phyloP scores from a whole-genome alignment of 306 rosid species.

The Vicia villosa region DNA sequence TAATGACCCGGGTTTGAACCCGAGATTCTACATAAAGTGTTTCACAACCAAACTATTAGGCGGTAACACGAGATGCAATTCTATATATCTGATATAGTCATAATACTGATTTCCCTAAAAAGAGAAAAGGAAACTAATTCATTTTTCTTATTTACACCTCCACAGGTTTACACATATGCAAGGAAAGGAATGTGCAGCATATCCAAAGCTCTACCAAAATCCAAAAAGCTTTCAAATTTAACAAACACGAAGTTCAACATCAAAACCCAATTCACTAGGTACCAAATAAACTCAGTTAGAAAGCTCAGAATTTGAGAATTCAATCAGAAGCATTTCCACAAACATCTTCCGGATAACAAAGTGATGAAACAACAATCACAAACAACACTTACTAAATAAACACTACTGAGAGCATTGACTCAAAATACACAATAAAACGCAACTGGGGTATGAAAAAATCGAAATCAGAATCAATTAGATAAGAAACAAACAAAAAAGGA shows the following conservation, averaged over 20 bases:
- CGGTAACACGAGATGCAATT: too few relatives aligned
- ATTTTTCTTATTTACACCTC: too few relatives aligned
- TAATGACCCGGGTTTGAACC: too few relatives aligned
- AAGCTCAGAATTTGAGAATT: constrained; percentile 21
- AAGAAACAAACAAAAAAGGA: not conserved
- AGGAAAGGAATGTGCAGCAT: constrained; percentile 1
- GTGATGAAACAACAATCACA: not conserved
- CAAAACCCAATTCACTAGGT: constrained; percentile 13
- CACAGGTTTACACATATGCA: not conserved
- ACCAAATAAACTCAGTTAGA: not conserved
- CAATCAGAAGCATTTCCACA: constrained; percentile 33
- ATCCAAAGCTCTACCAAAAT: constrained; percentile 3
- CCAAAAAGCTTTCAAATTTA: constrained; percentile 31
- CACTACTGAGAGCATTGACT: not conserved
- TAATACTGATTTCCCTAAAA: not conserved
- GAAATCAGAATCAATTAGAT: not conserved
- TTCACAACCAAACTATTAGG: too few relatives aligned
- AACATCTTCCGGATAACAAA: constrained; percentile 32
- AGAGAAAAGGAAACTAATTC: not conserved
- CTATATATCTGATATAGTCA: not conserved
- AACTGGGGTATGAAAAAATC: constrained; percentile 11
- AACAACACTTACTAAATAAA: not conserved
- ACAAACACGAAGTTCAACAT: not conserved
- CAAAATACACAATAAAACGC: not conserved
- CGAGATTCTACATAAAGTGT: too few relatives aligned